Base-by-base conservation (phyloP, 345 rosid genomes). In the Eucalyptus albens region DNA sequence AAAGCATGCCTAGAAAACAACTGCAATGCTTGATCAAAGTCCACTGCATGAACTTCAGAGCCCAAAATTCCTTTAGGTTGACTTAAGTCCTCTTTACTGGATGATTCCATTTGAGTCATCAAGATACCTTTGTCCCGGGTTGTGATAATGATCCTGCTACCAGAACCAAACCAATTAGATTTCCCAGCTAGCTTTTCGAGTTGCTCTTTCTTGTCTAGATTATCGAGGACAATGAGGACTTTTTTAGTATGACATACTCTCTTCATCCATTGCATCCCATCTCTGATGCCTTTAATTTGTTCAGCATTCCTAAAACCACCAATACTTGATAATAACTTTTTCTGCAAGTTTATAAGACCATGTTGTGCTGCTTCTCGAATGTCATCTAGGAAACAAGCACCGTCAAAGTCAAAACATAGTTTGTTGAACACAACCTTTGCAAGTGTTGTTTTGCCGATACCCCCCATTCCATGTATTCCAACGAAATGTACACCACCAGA, bases 321-420 rank as follows among this genome's bases (percentile, higher is more conserved):
- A 59, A 59, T 26, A 24, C 65, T 59, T 5, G n/a, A 59, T 59
- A 59, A 24, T 26, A 59, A 26, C 65, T 26, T 59, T 24, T 59
- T 59, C n/a, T 59, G 65, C 65, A 59, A 59, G 65, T 59, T 24
- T 59, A 59, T 24, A 59, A 59, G 65, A 59, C 14, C n/a, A 59
- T 59, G 22, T 29, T 47, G 11, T 0, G 22, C 2, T 29, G n/a
- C 56, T 87, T 53, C 91, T 86, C 92, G 89, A 40, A 93, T 90
- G 26, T 92, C 86, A 8, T 83, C 11, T 7, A 93, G 87, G 90
- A 94, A 93, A 49, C 89, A 88, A 51, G 90, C 69, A 3, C 87
- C 87, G 53, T 90, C 50, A 49, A 90, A 94, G 40, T 50, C 50
- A 80, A 4, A 11, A 1, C 86, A 42, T 11, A 93, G 60, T 89